Base-by-base conservation (phyloP, 2,329 filamentous ascomycete genomes). In the Lachnellula suecica region DNA sequence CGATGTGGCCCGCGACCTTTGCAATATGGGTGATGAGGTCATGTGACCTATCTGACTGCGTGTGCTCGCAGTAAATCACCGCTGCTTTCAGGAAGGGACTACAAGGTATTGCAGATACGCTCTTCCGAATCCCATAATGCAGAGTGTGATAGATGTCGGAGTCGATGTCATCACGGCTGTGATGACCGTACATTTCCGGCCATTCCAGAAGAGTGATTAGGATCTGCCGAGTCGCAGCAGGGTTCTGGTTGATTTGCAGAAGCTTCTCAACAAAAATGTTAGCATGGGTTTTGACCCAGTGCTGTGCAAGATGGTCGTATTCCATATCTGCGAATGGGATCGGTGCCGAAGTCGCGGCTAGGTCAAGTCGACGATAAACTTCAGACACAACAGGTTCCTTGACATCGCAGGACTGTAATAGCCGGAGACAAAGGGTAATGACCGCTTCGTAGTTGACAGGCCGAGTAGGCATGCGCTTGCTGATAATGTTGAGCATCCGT, bases 221-320 rank as follows among this genome's bases (percentile, higher is more conserved):
- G 47, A 91, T 86, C 11, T 70, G 71, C 45, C 79, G 73, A 2
- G 79, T 82, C 2, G 74, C 72, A 2, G 64, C 57, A 0, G 70
- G 67, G 49, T 83, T 84, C 62, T 85, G 80, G 56, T 85, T 78
- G 44, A 87, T 74, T 19, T 74, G 72, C 24, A 91, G 73, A 23
- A 91, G 73, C 65, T 87, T 89, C 63, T 84, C 82, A 22, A 87
- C 66, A 47, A 88, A 82, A n/a, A 83, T 71, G 56, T 79, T 82
- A 4, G 63, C 57, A 22, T 60, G 58, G 29, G 51, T 63, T 44
- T 67, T 61, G 57, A 65, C 63, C 71, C 74, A 77, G 31, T 76
- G 71, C 31, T 67, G 66, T 51, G 75, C 70, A 2, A 84, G 57
- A 2, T 77, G 59, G 24, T 73, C 68, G 11, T 77, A 69, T 62